Base-by-base conservation (phyloP, 148 eudicot genomes). In the Polygonum aviculare region DNA sequence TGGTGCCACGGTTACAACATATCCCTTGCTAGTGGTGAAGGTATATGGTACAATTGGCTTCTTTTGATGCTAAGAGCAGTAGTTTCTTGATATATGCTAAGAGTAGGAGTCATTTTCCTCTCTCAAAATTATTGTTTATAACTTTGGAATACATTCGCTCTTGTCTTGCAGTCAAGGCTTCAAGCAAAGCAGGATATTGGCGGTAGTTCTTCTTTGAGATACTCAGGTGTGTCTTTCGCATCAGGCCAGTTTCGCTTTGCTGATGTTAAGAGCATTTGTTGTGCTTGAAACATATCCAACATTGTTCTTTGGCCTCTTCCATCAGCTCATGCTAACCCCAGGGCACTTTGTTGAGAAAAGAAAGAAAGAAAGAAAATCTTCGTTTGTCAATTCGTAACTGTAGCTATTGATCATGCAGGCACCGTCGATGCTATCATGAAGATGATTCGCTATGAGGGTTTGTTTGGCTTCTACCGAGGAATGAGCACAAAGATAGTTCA, bases 111-210 rank as follows among this genome's bases (percentile, higher is more conserved):
- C 31, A 26, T 26, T 26, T 26, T 26, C 31, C 31, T 26, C 31
- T 26, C 31, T 26, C 31, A 26, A 26, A 26, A 0, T 26, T 26
- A 26, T 26, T 26, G 31, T 26, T 26, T 26, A 11, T 49, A 12
- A 49, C 52, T 19, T 19, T n/a, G 62, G 7, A 55, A n/a, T 55
- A 2, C 26, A 1, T 18, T 55, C 8, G 65, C 8, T 14, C 75
- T 75, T 86, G 83, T 14, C 75, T 75, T 86, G 83, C 96, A 93
- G 98, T 89, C 98, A 76, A 88, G 98, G 84, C 96, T 93, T 84
- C 96, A 93, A 83, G 98, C 98, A 86, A 93, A 91, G 88, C 96
- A 93, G 80, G 98, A 89, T 74, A 93, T 89, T 67, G 90, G 96
- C 84, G 88, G 88, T 77, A 87, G 84, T 76, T 75, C 81, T 33